Evolutionary conservation across 768 basidiomycete species (phyloP), one percentile per base, ranked within the genome.

Genomic region (Dentipellis sp.): DNA sequence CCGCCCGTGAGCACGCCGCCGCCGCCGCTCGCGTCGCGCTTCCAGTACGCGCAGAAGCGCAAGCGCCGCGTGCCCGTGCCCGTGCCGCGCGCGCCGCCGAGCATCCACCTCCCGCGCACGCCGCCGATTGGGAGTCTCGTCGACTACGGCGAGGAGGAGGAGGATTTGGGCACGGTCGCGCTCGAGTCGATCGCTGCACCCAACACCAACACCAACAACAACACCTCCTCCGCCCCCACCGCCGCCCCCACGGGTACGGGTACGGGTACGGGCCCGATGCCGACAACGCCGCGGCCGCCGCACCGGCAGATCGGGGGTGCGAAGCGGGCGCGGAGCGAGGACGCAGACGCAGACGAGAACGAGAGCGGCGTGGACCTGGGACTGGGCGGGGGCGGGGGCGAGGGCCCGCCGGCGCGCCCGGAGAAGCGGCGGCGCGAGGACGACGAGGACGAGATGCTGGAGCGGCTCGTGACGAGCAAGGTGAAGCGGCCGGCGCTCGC

Each of bases 141-240:
- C 34, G 90, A 90, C 64, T 91, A 92, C 65, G 81, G 74, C 19
- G 89, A 88, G 23, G 88, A 91, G 47, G 86, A 86, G 4, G 82
- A 83, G 2, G 84, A 86, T 52, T 71, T 72, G 48, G 68, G 71
- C 56, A 79, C 83, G 54, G 76, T 74, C 56, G 64, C 78, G 37
- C 68, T 88, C 8, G 48, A 49, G 9, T 22, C 22, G 22, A 14
- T 14, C 17, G 17, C 48, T 53, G 74, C 59, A 65, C 50, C 61
- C 63, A 62, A 67, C 63, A 61, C 62, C 70, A n/a, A n/a, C n/a
- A n/a, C n/a, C n/a, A n/a, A n/a, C n/a, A n/a, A n/a, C n/a, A n/a
- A n/a, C n/a, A n/a, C n/a, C n/a, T n/a, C n/a, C n/a, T n/a, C n/a
- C n/a, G n/a, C n/a, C n/a, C n/a, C n/a, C n/a, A n/a, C n/a, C n/a